Base-by-base conservation (phyloP, 768 basidiomycete species). In the Saitozyma podzolica region DNA sequence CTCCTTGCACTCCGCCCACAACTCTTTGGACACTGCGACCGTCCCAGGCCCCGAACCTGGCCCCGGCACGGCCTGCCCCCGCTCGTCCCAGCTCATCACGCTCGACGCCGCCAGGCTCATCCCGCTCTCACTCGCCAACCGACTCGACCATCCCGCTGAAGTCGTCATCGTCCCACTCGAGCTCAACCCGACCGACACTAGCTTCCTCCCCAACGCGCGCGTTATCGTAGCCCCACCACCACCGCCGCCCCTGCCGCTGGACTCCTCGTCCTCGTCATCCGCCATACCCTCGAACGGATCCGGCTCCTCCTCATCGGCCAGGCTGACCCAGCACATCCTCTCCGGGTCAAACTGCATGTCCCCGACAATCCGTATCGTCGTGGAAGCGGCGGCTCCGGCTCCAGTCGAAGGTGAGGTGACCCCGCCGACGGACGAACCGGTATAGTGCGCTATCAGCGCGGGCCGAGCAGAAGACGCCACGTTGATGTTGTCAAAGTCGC, bases 321-420 rank as follows among this genome's bases (percentile, higher is more conserved):
- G 84, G 47, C 62, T 67, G 10, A 98, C 85, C 92, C 92, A 97
- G 75, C 92, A 91, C 93, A 97, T 97, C 29, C 87, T 87, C 49
- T 85, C 74, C 1, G 96, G 94, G 81, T 99, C 94, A 74, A 99
- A 98, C 43, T 92, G 86, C 95, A 99, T 99, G 83, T 93, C 92
- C 50, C 96, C 96, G 17, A 97, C 95, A 78, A 92, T 87, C 61
- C 91, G 86, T 43, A 91, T 88, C n/a, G 70, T 68, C 8, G 49
- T 58, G 2, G 65, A 17, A 4, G 54, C 39, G 4, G 53, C 58
- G 6, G 50, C 14, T 58, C 40, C 16, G 2, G 43, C 45, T 42
- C 47, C 42, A 19, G 47, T n/a, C 20, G 47, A 43, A 20, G 41
- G 63, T 29, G n/a, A 50, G 9, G 47, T 42, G 59, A 41, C 10